Evolutionary conservation across 768 basidiomycete species (phyloP).

Genomic region (Mycena epipterygia): DNA sequence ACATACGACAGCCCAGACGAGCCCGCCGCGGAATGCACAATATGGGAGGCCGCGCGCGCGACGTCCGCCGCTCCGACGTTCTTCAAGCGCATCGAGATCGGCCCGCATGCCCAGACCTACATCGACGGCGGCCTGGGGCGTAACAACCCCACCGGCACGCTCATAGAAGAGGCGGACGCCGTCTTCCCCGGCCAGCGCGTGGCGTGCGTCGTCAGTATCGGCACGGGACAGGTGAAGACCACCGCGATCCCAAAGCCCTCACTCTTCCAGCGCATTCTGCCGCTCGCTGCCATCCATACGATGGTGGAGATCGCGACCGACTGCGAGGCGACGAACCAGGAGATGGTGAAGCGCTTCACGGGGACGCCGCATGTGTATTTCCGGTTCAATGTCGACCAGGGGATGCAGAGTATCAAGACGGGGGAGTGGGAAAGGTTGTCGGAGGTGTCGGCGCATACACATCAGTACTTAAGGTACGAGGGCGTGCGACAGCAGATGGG

Average conservation of each 20-base stretch:
- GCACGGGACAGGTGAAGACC: background rate
- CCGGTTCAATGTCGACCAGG: conserved; percentile 2
- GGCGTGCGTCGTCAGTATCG: background rate
- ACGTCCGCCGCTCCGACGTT: conserved; percentile 52
- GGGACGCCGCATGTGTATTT: background rate
- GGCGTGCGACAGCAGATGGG: no score
- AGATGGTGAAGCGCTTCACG: background rate
- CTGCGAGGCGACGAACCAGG: background rate
- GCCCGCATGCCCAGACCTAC: background rate
- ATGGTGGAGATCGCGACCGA: background rate
- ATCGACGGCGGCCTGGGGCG: background rate
- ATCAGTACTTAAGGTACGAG: background rate
- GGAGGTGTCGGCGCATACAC: background rate
- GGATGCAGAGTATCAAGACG: background rate
- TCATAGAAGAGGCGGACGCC: background rate
- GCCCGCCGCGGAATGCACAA: conserved; percentile 39
- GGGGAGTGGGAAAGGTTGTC: background rate
- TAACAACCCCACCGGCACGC: background rate
- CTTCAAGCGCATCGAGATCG: conserved; percentile 41
- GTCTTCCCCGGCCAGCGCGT: background rate
- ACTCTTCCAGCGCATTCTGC: background rate
- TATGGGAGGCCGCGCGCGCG: conserved; percentile 52
- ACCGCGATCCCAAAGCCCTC: background rate
- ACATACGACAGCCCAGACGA: conserved; percentile 40
- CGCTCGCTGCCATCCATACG: no score